Conservation (phyloP, 2,329 filamentous ascomycete genomes). For the Cladosporium sp. region DNA sequence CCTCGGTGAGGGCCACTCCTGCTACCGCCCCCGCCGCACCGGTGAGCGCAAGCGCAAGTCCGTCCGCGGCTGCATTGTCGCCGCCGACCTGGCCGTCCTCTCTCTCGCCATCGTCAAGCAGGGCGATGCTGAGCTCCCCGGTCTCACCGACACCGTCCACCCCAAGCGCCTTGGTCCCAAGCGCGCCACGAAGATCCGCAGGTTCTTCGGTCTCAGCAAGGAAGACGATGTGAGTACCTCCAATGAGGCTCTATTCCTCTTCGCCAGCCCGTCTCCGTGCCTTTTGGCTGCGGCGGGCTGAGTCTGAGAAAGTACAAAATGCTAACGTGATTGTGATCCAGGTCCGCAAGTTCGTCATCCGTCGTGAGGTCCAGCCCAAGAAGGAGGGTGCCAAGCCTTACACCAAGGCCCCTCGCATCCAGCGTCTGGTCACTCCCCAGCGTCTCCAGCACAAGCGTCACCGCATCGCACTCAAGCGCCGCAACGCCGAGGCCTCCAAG, state of each 20-base stretch:
- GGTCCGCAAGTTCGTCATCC: slow-evolving; percentile 99
- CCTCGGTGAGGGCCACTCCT: slow-evolving; percentile 93
- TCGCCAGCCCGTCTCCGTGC: slow-evolving; percentile 43
- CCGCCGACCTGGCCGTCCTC: slow-evolving; percentile 87
- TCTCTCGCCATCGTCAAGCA: slow-evolving; percentile 97
- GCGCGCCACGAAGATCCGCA: slow-evolving; percentile 99
- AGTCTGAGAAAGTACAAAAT: slow-evolving; percentile 25
- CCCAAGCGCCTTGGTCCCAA: slow-evolving; percentile 99
- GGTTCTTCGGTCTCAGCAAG: slow-evolving; percentile 99
- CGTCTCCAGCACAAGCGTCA: slow-evolving; percentile 99
- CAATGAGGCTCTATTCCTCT: slow-evolving; percentile 47
- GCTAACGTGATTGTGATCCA: slow-evolving; percentile 41
- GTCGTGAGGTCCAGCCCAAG: slow-evolving; percentile 95
- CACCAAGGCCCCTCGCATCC: slow-evolving; percentile 99
- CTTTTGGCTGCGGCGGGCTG: slow-evolving; percentile 20
- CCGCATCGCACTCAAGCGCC: slow-evolving; percentile 95
- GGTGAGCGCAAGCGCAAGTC: slow-evolving; percentile 99
- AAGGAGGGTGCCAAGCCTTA: slow-evolving; percentile 95
- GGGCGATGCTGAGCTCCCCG: slow-evolving; percentile 88
- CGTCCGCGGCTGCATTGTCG: slow-evolving; percentile 98
- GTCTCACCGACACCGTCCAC: slow-evolving; percentile 94
- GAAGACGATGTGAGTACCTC: slow-evolving; percentile 95
- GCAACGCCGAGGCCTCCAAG: slow-evolving; percentile 93
- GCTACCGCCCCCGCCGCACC: slow-evolving; percentile 96
- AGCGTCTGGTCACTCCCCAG: slow-evolving; percentile 98